Evolutionary conservation across 2,329 filamentous ascomycete genomes (phyloP).

Genomic region (Stagonosporopsis cucurbitacearum): DNA sequence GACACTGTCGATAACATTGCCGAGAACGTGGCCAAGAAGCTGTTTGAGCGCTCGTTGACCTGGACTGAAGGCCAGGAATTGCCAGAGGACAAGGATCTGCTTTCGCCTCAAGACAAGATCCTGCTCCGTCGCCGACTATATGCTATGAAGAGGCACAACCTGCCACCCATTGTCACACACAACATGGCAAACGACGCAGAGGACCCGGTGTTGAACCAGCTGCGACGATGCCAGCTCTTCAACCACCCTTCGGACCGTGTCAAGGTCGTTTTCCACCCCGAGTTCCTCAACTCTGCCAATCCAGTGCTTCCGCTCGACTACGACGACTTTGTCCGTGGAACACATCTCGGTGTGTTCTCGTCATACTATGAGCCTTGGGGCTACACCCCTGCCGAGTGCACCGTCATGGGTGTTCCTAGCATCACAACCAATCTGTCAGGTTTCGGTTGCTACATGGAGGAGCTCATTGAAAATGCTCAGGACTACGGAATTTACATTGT

Average conservation of each 20-base stretch:
- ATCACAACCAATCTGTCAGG: slow-evolving; percentile 98
- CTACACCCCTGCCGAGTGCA: slow-evolving; percentile 97
- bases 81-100: slow-evolving; percentile 95
- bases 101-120: slow-evolving; percentile 90
- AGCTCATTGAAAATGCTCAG: slow-evolving; percentile 95
- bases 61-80: slow-evolving; percentile 95
- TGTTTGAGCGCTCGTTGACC: slow-evolving; percentile 91
- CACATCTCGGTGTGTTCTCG: slow-evolving; percentile 91
- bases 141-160: slow-evolving; percentile 89
- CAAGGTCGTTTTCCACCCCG: slow-evolving; percentile 97
- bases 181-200: slow-evolving; percentile 97
- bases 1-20: slow-evolving; percentile 95
- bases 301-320: slow-evolving; percentile 95
- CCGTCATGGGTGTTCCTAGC: slow-evolving; percentile 97
- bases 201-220: slow-evolving; percentile 94
- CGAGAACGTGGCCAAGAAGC: slow-evolving; percentile 86
- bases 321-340: slow-evolving; percentile 97
- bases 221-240: slow-evolving; percentile 94
- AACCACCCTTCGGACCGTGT: slow-evolving; percentile 94
- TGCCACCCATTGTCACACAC: slow-evolving; percentile 96
- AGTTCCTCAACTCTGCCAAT: slow-evolving; percentile 95
- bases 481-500: slow-evolving; percentile 99
- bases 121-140: slow-evolving; percentile 89
- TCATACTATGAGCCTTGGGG: slow-evolving; percentile 99
- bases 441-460: slow-evolving; percentile 99